A percentile compares a stretch with the other conserved stretches of the same genome.
These are phyloP conservation scores for Phytophthora nicotianae DNA, from an alignment of 352 stramenopile species.

Conservation along the genomic window DNA sequence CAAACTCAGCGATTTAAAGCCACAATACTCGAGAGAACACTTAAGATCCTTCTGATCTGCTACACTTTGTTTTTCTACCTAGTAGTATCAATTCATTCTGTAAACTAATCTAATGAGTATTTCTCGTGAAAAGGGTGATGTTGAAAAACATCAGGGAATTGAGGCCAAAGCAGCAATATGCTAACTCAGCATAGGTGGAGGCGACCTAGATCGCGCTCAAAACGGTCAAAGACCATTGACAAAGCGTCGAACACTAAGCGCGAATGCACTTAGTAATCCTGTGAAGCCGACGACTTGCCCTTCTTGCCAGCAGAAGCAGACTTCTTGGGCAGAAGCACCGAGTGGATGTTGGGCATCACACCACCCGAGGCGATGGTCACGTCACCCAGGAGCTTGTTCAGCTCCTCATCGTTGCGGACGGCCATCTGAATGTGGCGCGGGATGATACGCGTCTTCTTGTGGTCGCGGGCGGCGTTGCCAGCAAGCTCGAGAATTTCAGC, in stretches of 20 bases:
- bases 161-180: conserved; percentile 12
- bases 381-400: conserved; percentile 95
- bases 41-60: no score
- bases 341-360: conserved; percentile 97
- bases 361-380: conserved; percentile 95
- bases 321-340: conserved; percentile 91
- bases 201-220: conserved; percentile 60
- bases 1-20: no score
- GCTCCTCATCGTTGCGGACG: conserved; percentile 93
- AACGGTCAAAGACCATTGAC: conserved; percentile 91
- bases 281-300: conserved; percentile 55
- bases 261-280: conserved; percentile 68
- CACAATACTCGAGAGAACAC: no score
- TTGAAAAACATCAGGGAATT: conserved; percentile 54
- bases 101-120: conserved; percentile 3
- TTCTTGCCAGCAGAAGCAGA: conserved; percentile 53
- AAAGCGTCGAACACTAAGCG: conserved; percentile 86
- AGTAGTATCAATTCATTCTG: neutral
- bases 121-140: conserved; percentile 46
- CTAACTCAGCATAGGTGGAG: conserved; percentile 62
- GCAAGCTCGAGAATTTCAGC: conserved; percentile 96
- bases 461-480: conserved; percentile 94
- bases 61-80: no score
- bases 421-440: conserved; percentile 96
- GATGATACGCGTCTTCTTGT: conserved; percentile 97